Percentiles rank a stretch among this genome's conserved stretches.
Evolutionary conservation across 176 grass and related monocot genomes (phyloP).

Genomic region (Raddia guianensis): DNA sequence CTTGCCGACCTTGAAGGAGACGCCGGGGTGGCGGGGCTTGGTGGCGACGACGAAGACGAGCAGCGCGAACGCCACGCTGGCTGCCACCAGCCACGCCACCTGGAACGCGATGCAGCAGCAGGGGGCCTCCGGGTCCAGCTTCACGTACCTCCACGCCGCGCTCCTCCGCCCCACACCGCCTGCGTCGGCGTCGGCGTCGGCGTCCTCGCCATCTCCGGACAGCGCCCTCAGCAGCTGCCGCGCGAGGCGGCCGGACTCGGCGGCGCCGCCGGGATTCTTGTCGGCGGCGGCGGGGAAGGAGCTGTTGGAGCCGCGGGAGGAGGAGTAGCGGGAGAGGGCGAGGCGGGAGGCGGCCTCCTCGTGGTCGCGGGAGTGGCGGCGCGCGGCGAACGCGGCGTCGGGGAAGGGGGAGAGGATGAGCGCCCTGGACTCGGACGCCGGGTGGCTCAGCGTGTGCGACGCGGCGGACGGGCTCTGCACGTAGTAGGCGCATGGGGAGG

Average conservation of each 20-base stretch:
- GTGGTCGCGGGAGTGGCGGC: conserved; percentile 17
- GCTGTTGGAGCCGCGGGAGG: conserved; percentile 80
- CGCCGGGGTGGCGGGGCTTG: conserved; percentile 50
- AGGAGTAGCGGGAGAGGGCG: conserved; percentile 86
- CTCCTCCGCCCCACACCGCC: conserved; percentile 14
- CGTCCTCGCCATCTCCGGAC: conserved; percentile 30
- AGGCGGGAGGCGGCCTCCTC: conserved; percentile 64
- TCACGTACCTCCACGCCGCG: conserved; percentile 69
- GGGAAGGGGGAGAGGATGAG: conserved; percentile 70
- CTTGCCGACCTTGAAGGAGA: conserved; percentile 58
- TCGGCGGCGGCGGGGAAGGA: conserved; percentile 72
- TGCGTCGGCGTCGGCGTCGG: conserved; percentile 4
- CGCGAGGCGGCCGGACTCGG: neutral
- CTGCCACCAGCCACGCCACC: conserved; percentile 70
- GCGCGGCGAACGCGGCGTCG: conserved; percentile 39
- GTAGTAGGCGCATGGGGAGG: conserved; percentile 81
- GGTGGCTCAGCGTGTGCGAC: conserved; percentile 70
- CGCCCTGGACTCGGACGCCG: conserved; percentile 58
- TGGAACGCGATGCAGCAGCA: conserved; percentile 73
- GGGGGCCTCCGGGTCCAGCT: conserved; percentile 68
- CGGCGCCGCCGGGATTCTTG: conserved; percentile 35
- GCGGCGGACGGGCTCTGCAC: conserved; percentile 90
- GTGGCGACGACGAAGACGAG: conserved; percentile 84
- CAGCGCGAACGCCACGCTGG: conserved; percentile 63
- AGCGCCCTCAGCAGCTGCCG: conserved; percentile 49